These are phyloP conservation scores for Chytriomyces sp. DNA, from an alignment of 192 early-diverging fungal species.

Conservation along the genomic window DNA sequence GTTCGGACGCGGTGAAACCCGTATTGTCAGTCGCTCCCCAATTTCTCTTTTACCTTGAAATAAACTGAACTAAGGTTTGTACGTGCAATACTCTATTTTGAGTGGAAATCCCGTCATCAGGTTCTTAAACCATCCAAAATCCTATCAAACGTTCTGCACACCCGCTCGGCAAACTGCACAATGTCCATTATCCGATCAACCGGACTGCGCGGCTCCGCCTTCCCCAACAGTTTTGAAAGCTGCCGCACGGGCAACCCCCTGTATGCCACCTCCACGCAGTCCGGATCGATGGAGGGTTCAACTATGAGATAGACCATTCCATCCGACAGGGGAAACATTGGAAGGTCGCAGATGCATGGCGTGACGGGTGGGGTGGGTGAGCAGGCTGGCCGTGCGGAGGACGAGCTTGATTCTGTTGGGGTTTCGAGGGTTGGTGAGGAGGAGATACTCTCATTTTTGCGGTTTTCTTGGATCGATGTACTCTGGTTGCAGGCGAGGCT, in stretches of 20 bases:
- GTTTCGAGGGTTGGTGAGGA: no score
- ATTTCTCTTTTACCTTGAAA: no score
- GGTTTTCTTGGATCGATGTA: no score
- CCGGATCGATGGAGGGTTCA: slow-evolving; percentile 5
- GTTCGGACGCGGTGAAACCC: background rate
- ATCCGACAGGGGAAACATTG: background rate
- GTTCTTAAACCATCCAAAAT: background rate
- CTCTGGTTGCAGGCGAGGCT: no score
- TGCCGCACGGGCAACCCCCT: background rate
- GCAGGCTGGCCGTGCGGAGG: no score
- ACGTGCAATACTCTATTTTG: background rate
- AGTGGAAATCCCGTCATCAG: background rate
- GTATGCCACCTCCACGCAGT: background rate
- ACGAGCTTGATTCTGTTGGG: no score
- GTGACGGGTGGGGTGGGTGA: background rate
- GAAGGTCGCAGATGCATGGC: background rate
- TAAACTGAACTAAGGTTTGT: background rate
- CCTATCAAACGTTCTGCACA: background rate
- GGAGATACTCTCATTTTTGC: no score
- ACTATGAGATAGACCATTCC: background rate
- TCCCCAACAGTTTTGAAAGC: background rate
- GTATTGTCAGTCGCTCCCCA: no score
- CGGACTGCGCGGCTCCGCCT: background rate
- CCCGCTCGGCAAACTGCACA: background rate
- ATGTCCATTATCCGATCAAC: background rate